Evolutionary conservation across 148 eudicot species (phyloP), one percentile per base, ranked within the genome.

Genomic region (Gaultheria prostrata): DNA sequence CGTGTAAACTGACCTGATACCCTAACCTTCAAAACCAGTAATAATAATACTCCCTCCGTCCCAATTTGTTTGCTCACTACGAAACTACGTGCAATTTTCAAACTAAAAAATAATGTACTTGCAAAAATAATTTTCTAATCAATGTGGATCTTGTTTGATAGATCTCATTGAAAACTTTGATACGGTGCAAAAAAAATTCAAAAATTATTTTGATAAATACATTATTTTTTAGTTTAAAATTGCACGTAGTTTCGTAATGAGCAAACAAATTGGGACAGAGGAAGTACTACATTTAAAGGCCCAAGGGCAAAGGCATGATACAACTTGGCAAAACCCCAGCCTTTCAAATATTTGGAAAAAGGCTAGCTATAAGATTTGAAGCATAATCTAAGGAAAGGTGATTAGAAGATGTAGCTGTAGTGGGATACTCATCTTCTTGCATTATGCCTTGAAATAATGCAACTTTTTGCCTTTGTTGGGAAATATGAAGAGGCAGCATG

Each of bases 401-500:
- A 67, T 67, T 30, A 67, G 72, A 13, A 67, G 39, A 28, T 67
- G 72, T 30, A 67, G 72, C 18, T 67, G 72, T 67, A 67, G 39
- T 67, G 72, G 72, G 72, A 67, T 30, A 67, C 72, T 28, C 72
- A 28, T 13, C 72, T 67, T 28, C 72, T 13, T 67, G 35, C 72
- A 28, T 67, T 67, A 67, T 15, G 72, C 72, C 72, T 67, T 28
- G 72, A 67, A 67, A 28, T 67, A 67, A 67, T 67, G 72, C 18
- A 67, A 12, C 32, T 14, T 67, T 67, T 67, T 67, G 0, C 17
- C 13, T 11, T 67, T 67, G 72, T 24, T 24, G 70, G 70, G 32
- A n/a, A 65, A 11, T 26, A 13, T 8, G 33, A 26, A 28, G 71
- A 28, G n/a, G 14, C 24, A 63, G 0, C 14, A 28, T 4, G 39